These are phyloP conservation scores for Podospora pseudoanserina DNA, from an alignment of 495 filamentous ascomycete genomes.

Conservation along the genomic window DNA sequence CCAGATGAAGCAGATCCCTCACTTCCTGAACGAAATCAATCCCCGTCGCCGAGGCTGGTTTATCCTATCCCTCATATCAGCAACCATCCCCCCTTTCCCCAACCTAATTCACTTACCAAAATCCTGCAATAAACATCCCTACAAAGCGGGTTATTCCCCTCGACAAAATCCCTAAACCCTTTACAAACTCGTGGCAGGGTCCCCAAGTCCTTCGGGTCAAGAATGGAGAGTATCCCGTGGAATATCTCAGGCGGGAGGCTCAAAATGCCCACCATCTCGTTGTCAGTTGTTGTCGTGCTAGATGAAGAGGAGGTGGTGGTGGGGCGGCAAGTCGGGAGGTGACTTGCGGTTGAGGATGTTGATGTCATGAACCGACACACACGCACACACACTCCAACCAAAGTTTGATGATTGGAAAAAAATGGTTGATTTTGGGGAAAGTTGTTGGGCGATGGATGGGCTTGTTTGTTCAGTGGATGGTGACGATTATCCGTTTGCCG, in stretches of 20 bases:
- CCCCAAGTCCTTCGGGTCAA: constrained; percentile 52
- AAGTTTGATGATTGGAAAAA: too few relatives aligned
- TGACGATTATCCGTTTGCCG: neutral
- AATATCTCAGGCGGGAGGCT: constrained; percentile 57
- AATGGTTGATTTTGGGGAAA: too few relatives aligned
- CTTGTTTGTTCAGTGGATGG: neutral
- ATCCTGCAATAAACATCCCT: constrained; percentile 50
- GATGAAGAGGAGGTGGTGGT: neutral
- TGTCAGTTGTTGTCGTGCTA: neutral
- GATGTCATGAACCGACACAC: neutral
- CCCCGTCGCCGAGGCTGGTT: constrained; percentile 46
- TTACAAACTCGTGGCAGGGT: constrained; percentile 47
- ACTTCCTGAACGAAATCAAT: constrained; percentile 28
- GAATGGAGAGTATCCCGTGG: constrained; percentile 50
- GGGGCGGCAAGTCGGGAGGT: neutral
- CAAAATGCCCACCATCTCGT: constrained; percentile 15
- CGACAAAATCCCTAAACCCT: constrained; percentile 45
- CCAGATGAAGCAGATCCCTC: constrained; percentile 45
- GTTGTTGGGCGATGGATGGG: too few relatives aligned
- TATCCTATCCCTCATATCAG: neutral
- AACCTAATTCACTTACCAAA: constrained; percentile 29
- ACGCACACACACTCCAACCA: too few relatives aligned
- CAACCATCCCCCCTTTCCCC: neutral
- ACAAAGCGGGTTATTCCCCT: constrained; percentile 49
- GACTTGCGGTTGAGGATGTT: neutral